Conservation (phyloP, 2,329 filamentous ascomycete species). For the Ophiostoma perfectum region DNA sequence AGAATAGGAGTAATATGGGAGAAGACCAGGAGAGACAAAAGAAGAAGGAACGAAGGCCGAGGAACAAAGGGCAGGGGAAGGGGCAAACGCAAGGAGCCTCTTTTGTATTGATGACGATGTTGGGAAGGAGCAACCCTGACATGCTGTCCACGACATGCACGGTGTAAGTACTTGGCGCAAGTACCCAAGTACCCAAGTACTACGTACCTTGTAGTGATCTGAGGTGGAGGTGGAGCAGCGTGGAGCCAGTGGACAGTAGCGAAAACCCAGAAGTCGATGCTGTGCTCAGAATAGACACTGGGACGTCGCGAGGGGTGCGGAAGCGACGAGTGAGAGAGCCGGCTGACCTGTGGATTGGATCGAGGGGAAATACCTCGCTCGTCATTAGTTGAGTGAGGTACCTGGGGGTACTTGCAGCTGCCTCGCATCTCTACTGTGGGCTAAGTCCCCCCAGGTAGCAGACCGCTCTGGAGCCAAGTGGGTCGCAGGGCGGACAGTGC, state of each 20-base stretch:
- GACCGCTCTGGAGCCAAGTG: not conserved
- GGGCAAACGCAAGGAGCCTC: constrained; percentile 15
- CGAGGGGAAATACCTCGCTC: constrained; percentile 25
- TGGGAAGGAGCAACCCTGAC: constrained; percentile 19
- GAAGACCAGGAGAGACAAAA: not conserved
- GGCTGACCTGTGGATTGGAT: constrained; percentile 12
- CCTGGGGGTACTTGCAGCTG: not conserved
- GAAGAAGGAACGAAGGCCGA: constrained; percentile 12
- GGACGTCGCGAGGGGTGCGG: not conserved
- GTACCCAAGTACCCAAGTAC: not conserved
- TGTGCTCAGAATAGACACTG: too few relatives aligned
- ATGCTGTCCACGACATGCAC: constrained; percentile 13
- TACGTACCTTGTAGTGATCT: not conserved
- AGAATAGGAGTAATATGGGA: constrained; percentile 4
- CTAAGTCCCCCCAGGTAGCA: not conserved
- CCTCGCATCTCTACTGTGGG: too few relatives aligned
- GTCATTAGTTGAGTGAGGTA: constrained; percentile 24
- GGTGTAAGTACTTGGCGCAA: constrained; percentile 13
- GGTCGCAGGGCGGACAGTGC: constrained; percentile 4
- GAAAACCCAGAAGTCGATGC: not conserved
- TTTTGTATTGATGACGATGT: constrained; percentile 18
- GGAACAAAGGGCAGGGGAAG: constrained; percentile 12
- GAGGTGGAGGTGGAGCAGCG: constrained; percentile 13
- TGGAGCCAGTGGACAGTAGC: not conserved
- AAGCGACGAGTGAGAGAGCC: constrained; percentile 19